Percentiles rank a stretch among this genome's conserved stretches.
phyloP scores from a whole-genome alignment of 108 stramenopile species.

The Pinguiococcus pyrenoidosus region DNA sequence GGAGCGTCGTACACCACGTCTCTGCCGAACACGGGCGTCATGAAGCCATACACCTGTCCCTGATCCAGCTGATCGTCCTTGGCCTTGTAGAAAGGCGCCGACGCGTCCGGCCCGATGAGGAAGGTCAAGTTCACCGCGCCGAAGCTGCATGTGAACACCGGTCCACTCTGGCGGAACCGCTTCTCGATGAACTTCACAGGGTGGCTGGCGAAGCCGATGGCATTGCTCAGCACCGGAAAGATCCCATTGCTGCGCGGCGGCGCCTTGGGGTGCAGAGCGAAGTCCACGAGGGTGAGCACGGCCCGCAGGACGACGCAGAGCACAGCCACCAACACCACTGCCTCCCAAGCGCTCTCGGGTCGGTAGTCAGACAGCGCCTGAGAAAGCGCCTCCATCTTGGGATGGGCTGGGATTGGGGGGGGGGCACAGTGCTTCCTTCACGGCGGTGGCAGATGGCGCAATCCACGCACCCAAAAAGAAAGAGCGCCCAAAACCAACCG shows the following conservation, averaged over 20 bases:
- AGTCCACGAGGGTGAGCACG: slow-evolving; percentile 15
- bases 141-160: slow-evolving; percentile 82
- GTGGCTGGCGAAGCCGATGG: slow-evolving; percentile 66
- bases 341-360: too few relatives aligned
- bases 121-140: slow-evolving; percentile 82
- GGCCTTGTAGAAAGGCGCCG: slow-evolving; percentile 84
- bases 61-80: slow-evolving; percentile 79
- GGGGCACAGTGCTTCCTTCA: too few relatives aligned
- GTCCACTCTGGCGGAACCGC: too few relatives aligned
- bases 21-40: slow-evolving; percentile 91
- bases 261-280: slow-evolving; percentile 31
- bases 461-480: too few relatives aligned
- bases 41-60: slow-evolving; percentile 86
- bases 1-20: slow-evolving; percentile 81
- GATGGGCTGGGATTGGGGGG: too few relatives aligned
- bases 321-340: too few relatives aligned
- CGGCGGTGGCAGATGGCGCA: too few relatives aligned
- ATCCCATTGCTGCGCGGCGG: slow-evolving; percentile 32
- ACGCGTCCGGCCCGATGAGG: slow-evolving; percentile 89
- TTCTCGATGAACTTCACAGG: slow-evolving; percentile 77
- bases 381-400: too few relatives aligned
- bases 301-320: slow-evolving; percentile 7
- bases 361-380: too few relatives aligned
- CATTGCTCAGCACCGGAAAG: slow-evolving; percentile 61
- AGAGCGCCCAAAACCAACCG: too few relatives aligned